These are phyloP conservation scores for Powellomyces hirtus DNA, from an alignment of 192 early-diverging fungal species.

Conservation along the genomic window DNA sequence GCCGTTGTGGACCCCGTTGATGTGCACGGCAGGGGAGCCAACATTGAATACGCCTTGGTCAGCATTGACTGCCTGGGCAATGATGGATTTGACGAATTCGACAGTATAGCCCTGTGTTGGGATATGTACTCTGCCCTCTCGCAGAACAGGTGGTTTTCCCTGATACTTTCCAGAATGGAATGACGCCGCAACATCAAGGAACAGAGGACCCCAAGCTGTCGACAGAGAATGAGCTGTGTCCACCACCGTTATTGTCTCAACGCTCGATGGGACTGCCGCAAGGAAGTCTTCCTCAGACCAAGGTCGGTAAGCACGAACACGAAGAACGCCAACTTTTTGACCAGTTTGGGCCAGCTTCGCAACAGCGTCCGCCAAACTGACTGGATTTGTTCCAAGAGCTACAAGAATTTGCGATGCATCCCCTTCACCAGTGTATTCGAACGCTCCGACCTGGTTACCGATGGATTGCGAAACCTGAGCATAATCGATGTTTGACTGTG, in stretches of 20 bases:
- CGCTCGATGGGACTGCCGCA: slow-evolving; percentile 59
- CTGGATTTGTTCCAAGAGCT: slow-evolving; percentile 64
- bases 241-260: slow-evolving; percentile 69
- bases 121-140: slow-evolving; percentile 25
- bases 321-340: slow-evolving; percentile 67
- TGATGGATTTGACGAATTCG: slow-evolving; percentile 8
- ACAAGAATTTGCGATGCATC: slow-evolving; percentile 76
- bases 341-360: slow-evolving; percentile 30
- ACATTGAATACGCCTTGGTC: slow-evolving; percentile 21
- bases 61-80: slow-evolving; percentile 30
- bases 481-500: slow-evolving; percentile 41
- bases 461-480: slow-evolving; percentile 50
- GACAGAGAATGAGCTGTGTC: slow-evolving; percentile 55
- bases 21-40: slow-evolving; percentile 14
- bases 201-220: slow-evolving; percentile 75
- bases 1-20: slow-evolving; percentile 35
- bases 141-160: slow-evolving; percentile 37
- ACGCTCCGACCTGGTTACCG: slow-evolving; percentile 53
- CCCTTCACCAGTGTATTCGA: slow-evolving; percentile 76
- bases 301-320: slow-evolving; percentile 77
- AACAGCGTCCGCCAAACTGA: slow-evolving; percentile 49
- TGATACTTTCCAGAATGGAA: slow-evolving; percentile 62
- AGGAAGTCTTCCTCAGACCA: slow-evolving; percentile 76
- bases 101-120: neutral
- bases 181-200: slow-evolving; percentile 77